phyloP scores from a whole-genome alignment of 805 yeast genomes.

The Yamadazyma takamatsuzukensis region DNA sequence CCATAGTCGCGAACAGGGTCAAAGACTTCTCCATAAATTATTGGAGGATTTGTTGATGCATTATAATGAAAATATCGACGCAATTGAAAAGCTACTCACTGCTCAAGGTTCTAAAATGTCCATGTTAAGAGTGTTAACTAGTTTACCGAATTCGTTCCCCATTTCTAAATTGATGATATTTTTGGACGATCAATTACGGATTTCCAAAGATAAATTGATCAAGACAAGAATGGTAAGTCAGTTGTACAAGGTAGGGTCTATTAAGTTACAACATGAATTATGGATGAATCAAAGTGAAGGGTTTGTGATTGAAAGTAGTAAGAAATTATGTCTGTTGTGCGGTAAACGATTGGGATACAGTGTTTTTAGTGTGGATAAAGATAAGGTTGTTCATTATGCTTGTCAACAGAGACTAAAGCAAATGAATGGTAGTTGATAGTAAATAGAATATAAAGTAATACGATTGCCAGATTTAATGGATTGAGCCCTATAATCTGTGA shows the following conservation, averaged over 20 bases:
- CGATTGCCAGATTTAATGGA: too few species aligned
- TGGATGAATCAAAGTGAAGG: constrained; percentile 33
- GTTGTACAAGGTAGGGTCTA: constrained; percentile 51
- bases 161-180: constrained; percentile 41
- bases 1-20: constrained; percentile 37
- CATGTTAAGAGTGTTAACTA: constrained; percentile 39
- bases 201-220: constrained; percentile 36
- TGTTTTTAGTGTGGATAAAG: constrained; percentile 48
- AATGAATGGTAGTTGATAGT: too few species aligned
- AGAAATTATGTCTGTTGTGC: constrained; percentile 57
- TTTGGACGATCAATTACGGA: constrained; percentile 43
- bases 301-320: constrained; percentile 35
- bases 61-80: constrained; percentile 30
- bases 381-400: constrained; percentile 53
- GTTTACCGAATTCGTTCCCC: constrained; percentile 50
- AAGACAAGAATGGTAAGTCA: constrained; percentile 42
- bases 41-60: constrained; percentile 45
- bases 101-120: constrained; percentile 49
- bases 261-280: constrained; percentile 44
- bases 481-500: too few species aligned
- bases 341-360: constrained; percentile 51
- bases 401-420: constrained; percentile 39
- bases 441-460: too few species aligned
- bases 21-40: constrained; percentile 44
- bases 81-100: constrained; percentile 38